Base-by-base conservation (phyloP, 495 filamentous ascomycete genomes). In the Penicillium dipodomyicola region DNA sequence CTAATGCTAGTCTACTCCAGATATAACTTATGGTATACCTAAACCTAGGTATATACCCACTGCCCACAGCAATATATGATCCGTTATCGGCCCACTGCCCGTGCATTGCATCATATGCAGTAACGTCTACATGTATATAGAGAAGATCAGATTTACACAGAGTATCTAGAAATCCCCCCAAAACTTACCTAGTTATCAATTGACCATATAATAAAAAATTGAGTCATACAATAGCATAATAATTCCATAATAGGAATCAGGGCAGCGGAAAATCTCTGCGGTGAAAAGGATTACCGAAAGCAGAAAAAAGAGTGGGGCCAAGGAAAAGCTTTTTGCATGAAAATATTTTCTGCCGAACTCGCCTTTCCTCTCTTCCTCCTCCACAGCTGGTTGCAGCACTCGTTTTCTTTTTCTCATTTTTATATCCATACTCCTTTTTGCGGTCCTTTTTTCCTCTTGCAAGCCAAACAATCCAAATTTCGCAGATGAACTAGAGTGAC, bases 401-500 rank as follows among this genome's bases (percentile, higher is more conserved):
- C 33, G 27, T 1, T 25, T 30, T 42, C 41, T 14, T 19, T 46
- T 23, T 9, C 22, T 20, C 37, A 20, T 17, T n/a, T 33, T 35
- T 52, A 41, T 42, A 42, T 50, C 47, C 35, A 32, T 51, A 44
- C 15, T 40, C 40, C 29, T 11, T 39, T 50, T 37, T 35, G 51
- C 41, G 51, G 17, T 49, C 20, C 12, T 44, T 52, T 49, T 4
- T 4, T 55, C 14, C 32, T 17, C 10, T 44, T 33, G 4, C 25
- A 17, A 57, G 25, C 29, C 46, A 44, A 56, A 59, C 41, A 65
- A 60, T 63, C 56, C 67, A 56, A 61, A 68, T 54, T 57, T 73
- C 67, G 72, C 67, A 71, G 63, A 77, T 78, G 72, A 68, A 71
- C 62, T 78, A 72, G 72, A 76, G 71, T 67, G 64, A 72, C 63